Evolutionary conservation across 1,139 yeast species (phyloP).

Genomic region (Candida glucosophila): DNA sequence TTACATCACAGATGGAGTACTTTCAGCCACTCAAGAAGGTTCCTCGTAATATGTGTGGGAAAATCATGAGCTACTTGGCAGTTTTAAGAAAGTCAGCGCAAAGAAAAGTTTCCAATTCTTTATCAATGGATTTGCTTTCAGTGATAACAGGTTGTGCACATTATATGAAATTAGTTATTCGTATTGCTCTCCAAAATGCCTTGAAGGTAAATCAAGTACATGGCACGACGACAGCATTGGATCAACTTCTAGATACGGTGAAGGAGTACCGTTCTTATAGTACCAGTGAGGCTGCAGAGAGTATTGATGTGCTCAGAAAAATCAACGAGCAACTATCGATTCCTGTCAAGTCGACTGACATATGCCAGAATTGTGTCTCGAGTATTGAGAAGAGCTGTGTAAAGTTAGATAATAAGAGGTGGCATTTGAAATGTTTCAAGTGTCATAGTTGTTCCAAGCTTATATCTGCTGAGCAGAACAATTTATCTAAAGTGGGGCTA

Average conservation of each 20-base stretch:
- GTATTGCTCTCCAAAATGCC: conserved; percentile 74
- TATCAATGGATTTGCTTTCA: conserved; percentile 52
- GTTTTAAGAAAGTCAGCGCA: conserved; percentile 52
- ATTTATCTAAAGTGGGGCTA: too few relatives aligned
- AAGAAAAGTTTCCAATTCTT: conserved; percentile 48
- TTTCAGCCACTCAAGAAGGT: conserved; percentile 48
- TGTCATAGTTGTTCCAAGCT: conserved; percentile 41
- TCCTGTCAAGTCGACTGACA: conserved; percentile 65
- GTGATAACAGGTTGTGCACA: conserved; percentile 92
- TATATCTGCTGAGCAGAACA: conserved; percentile 16
- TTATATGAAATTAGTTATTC: conserved; percentile 73
- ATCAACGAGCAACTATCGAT: conserved; percentile 21
- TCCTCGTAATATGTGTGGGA: conserved; percentile 82
- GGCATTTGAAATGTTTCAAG: conserved; percentile 72
- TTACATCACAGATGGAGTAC: conserved; percentile 7
- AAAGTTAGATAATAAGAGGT: conserved; percentile 52
- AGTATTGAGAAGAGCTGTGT: conserved; percentile 81
- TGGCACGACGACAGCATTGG: conserved; percentile 55
- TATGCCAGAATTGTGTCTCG: conserved; percentile 61
- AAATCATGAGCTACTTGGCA: conserved; percentile 68
- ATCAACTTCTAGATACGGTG: conserved; percentile 45
- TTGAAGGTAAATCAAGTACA: conserved; percentile 54
- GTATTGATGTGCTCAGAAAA: conserved; percentile 17
- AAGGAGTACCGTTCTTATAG: conserved; percentile 18
- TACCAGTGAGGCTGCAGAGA: conserved; percentile 2